Percentiles rank a stretch among this genome's conserved stretches.
Conservation (phyloP, 208 protist species). For the Perkinsela sp. region DNA sequence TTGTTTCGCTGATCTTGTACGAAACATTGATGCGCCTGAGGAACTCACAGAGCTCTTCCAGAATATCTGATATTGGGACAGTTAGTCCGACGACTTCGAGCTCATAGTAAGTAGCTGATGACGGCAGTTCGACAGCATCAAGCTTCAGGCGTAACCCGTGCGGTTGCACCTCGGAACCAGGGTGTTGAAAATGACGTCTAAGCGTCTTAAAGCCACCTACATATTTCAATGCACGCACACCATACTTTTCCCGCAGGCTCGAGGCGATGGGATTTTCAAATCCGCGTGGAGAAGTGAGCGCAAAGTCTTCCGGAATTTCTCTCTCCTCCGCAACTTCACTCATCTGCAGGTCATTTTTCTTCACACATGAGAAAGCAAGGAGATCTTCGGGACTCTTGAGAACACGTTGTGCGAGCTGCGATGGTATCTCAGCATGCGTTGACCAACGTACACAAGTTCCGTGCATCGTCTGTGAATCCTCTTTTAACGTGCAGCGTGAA, state of each 20-base stretch:
- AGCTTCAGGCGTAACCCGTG: not conserved
- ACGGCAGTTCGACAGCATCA: not conserved
- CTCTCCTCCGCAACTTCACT: not conserved
- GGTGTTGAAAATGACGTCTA: not conserved
- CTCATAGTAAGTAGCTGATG: not conserved
- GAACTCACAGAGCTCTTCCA: not conserved
- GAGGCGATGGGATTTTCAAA: not conserved
- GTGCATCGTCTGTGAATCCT: not conserved
- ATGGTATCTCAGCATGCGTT: constrained; percentile 1
- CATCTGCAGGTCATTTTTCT: not conserved
- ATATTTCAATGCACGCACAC: not conserved
- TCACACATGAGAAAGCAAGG: not conserved
- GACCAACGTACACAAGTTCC: not conserved
- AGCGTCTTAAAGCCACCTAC: not conserved
- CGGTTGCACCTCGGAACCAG: not conserved
- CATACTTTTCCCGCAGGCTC: not conserved
- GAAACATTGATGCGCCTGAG: not conserved
- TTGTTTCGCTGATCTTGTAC: not conserved
- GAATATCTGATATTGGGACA: not conserved
- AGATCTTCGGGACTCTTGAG: not conserved
- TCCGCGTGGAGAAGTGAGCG: not conserved
- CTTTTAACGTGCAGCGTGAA: not conserved
- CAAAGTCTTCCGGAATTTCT: not conserved
- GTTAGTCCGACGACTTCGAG: not conserved
- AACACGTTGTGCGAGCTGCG: not conserved